A percentile compares a stretch with the other conserved stretches of the same genome.
phyloP scores from a whole-genome alignment of 441 rosid genomes.

The Macaranga tanarius region DNA sequence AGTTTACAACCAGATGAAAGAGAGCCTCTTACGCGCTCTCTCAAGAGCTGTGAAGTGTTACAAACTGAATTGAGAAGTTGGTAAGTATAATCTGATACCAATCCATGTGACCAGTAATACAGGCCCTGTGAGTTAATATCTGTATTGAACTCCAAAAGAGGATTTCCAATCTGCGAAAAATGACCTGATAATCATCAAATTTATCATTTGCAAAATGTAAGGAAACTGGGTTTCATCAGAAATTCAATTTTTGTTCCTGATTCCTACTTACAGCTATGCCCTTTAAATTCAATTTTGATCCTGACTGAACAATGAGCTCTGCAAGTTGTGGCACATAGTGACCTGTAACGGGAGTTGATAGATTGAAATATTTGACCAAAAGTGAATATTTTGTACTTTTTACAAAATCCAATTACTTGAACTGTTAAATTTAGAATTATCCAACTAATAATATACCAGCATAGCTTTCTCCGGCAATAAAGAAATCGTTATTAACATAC shows the following conservation, averaged over 20 bases:
- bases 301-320: constrained; percentile 33
- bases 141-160: constrained; percentile 35
- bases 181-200: not conserved
- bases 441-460: constrained; percentile 32
- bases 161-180: constrained; percentile 39
- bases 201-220: not conserved
- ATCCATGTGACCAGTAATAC: constrained; percentile 45
- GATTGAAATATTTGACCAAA: not conserved
- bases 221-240: not conserved
- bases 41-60: constrained; percentile 34
- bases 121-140: constrained; percentile 37
- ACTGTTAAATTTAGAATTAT: too few relatives aligned
- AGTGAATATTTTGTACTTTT: not conserved
- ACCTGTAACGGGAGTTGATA: constrained; percentile 21
- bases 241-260: not conserved
- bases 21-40: constrained; percentile 18
- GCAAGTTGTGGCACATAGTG: constrained; percentile 61
- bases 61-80: constrained; percentile 26
- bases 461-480: constrained; percentile 53
- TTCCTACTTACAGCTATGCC: constrained; percentile 47
- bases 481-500: constrained; percentile 38
- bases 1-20: constrained; percentile 29
- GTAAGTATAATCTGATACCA: constrained; percentile 42
- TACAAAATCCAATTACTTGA: not conserved
- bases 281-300: constrained; percentile 37